Percentiles rank a stretch among this genome's conserved stretches.
phyloP scores from a whole-genome alignment of 805 yeast genomes.

The Cyberlindnera maclurae region DNA sequence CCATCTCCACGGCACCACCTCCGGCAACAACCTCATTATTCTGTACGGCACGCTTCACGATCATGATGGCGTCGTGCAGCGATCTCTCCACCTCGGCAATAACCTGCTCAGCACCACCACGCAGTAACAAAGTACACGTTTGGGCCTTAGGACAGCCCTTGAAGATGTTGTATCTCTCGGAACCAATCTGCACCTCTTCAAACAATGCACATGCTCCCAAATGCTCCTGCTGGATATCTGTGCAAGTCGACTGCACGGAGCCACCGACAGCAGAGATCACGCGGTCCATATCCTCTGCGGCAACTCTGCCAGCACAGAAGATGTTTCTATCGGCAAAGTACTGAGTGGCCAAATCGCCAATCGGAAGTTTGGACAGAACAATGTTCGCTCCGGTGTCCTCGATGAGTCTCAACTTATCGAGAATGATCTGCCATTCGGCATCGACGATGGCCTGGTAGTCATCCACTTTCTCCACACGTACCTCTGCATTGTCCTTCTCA shows the following conservation, averaged over 20 bases:
- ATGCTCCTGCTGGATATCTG: constrained; percentile 61
- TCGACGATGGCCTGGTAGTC: constrained; percentile 96
- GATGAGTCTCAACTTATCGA: constrained; percentile 77
- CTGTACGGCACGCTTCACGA: constrained; percentile 88
- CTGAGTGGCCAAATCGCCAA: constrained; percentile 98
- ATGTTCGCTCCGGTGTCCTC: constrained; percentile 84
- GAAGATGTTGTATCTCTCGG: constrained; percentile 90
- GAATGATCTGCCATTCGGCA: constrained; percentile 97
- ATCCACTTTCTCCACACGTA: constrained; percentile 84
- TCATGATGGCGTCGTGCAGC: constrained; percentile 96
- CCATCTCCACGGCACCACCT: constrained; percentile 99
- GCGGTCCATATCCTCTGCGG: constrained; percentile 84
- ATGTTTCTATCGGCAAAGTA: constrained; percentile 93
- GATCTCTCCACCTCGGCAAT: constrained; percentile 97
- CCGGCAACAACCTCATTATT: constrained; percentile 91
- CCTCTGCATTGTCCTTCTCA: constrained; percentile 98
- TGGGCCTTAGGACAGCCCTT: constrained; percentile 88
- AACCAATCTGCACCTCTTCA: constrained; percentile 94
- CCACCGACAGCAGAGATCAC: constrained; percentile 95
- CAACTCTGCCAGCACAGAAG: constrained; percentile 95
- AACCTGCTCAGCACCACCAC: constrained; percentile 99
- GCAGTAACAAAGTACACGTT: constrained; percentile 85
- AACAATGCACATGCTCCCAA: constrained; percentile 80
- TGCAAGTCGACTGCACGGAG: constrained; percentile 67
- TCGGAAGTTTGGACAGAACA: constrained; percentile 89